Conservation (phyloP, 108 stramenopile species). For the Cyclotella sp. region DNA sequence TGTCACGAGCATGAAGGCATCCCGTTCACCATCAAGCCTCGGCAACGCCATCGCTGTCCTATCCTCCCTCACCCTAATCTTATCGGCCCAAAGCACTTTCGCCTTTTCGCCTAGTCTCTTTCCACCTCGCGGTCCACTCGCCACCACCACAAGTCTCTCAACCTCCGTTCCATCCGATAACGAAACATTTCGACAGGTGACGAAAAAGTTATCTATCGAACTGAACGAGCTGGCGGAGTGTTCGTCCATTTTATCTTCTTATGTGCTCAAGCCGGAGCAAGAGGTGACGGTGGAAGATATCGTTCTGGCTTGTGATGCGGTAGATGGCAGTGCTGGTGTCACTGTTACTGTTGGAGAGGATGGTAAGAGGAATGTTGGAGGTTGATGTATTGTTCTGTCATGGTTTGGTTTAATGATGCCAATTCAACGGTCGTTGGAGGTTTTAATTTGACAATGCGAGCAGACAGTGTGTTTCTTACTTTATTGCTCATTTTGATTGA, state of each 20-base stretch:
- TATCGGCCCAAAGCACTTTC: too few species aligned
- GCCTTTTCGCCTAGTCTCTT: too few species aligned
- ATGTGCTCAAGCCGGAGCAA: slow-evolving; percentile 30
- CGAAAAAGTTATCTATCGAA: slow-evolving; percentile 19
- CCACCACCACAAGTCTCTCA: neutral
- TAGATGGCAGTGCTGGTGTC: slow-evolving; percentile 49
- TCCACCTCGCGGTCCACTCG: too few species aligned
- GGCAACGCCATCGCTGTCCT: too few species aligned
- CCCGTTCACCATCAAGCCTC: too few species aligned
- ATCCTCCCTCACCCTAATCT: too few species aligned
- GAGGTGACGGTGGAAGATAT: slow-evolving; percentile 59
- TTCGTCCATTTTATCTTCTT: slow-evolving; percentile 20
- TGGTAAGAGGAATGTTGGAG: neutral
- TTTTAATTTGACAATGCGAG: too few species aligned
- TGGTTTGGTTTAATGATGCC: too few species aligned
- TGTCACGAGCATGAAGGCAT: too few species aligned
- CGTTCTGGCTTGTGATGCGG: slow-evolving; percentile 69
- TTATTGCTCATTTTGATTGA: neutral
- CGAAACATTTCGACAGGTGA: neutral
- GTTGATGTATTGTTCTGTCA: neutral
- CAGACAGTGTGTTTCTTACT: neutral
- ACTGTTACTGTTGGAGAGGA: neutral
- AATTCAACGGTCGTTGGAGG: too few species aligned
- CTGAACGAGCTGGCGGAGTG: slow-evolving; percentile 25
- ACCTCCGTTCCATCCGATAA: neutral